Percentiles rank a stretch among this genome's conserved stretches.
These are phyloP conservation scores for Ceratobasidium sp. DNA, from an alignment of 1,284 basidiomycete genomes.

Conservation along the genomic window DNA sequence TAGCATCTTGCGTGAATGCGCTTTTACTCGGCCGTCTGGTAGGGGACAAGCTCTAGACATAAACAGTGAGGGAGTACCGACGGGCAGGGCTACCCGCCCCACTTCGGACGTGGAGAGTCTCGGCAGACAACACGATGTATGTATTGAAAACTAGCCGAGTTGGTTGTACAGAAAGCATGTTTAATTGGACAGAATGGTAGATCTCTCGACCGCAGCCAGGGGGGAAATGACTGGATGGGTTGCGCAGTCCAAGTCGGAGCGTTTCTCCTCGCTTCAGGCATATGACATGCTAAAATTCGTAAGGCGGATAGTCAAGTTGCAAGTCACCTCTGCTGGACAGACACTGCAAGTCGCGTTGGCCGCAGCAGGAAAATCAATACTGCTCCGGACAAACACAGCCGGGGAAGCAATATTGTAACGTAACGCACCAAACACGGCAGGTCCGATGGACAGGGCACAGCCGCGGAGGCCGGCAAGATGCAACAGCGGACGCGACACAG, in stretches of 20 bases:
- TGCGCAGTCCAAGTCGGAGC: too few species aligned
- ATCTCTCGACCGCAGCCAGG: conserved; percentile 9
- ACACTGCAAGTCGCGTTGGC: neutral
- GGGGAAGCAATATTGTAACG: neutral
- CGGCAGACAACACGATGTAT: neutral
- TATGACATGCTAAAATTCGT: too few species aligned
- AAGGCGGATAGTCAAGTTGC: too few species aligned
- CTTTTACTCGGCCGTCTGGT: too few species aligned
- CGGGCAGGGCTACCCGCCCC: too few species aligned
- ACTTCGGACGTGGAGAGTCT: neutral
- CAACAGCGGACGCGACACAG: neutral
- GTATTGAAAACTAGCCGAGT: neutral
- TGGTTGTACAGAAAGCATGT: too few species aligned
- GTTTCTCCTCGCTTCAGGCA: too few species aligned
- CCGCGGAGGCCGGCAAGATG: neutral
- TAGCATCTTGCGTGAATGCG: too few species aligned
- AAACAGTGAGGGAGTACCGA: too few species aligned
- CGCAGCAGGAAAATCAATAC: neutral
- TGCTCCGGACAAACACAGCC: neutral
- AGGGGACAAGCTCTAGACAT: too few species aligned
- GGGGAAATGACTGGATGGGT: neutral
- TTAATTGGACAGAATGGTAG: too few species aligned
- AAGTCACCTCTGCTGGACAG: too few species aligned
- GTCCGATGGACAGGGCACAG: neutral
- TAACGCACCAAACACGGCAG: neutral